Evolutionary conservation across 768 basidiomycete species (phyloP).

Genomic region (Stropharia rugosoannulata): DNA sequence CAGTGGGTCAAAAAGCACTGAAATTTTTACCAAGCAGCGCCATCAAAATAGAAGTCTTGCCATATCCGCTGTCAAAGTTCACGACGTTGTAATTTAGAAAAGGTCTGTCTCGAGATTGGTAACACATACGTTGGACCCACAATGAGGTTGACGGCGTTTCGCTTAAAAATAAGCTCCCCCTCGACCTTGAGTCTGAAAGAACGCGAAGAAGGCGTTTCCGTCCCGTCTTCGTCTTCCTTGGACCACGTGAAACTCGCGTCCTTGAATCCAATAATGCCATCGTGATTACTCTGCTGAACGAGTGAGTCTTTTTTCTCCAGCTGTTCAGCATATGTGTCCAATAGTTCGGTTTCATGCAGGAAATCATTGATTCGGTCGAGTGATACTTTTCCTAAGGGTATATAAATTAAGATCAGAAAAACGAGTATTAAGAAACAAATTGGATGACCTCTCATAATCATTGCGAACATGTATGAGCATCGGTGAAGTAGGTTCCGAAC

Average conservation of each 20-base stretch:
- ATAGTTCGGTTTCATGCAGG: constrained; percentile 48
- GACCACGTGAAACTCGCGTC: constrained; percentile 60
- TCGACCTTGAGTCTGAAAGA: constrained; percentile 53
- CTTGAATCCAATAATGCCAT: constrained; percentile 44
- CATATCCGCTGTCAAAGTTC: constrained; percentile 34
- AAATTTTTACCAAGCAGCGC: constrained; percentile 54
- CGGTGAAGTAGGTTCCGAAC: constrained; percentile 14
- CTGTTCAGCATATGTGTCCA: constrained; percentile 28
- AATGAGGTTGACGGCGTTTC: constrained; percentile 53
- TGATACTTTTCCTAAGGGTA: constrained; percentile 48
- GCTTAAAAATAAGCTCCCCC: constrained; percentile 55
- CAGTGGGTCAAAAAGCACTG: background rate
- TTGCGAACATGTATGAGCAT: constrained; percentile 14
- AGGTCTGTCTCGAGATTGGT: background rate
- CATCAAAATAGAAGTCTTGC: constrained; percentile 68
- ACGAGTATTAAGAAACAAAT: background rate
- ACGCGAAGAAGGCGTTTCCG: constrained; percentile 42
- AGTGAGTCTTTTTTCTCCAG: background rate
- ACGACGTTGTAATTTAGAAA: background rate
- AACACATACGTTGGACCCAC: constrained; percentile 48
- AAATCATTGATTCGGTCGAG: constrained; percentile 52
- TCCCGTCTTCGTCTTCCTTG: constrained; percentile 25
- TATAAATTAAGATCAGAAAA: background rate
- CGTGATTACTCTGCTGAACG: background rate
- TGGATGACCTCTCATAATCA: constrained; percentile 28